Evolutionary conservation across 306 rosid species (phyloP).

Genomic region (Alnus rubra): DNA sequence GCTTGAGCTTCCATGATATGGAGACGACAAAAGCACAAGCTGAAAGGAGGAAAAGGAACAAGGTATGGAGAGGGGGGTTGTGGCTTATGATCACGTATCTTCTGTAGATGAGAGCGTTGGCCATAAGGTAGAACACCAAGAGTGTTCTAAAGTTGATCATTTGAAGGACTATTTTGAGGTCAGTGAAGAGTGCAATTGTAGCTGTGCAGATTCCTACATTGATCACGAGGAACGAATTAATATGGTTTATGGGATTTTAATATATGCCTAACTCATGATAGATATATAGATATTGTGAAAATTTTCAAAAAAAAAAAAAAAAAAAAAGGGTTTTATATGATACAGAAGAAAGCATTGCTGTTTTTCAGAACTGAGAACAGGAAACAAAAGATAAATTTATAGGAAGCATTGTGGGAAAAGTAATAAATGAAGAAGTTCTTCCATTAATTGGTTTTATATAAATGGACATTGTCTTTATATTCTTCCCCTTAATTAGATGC

Average conservation of each 20-base stretch:
- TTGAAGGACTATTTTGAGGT: constrained; percentile 65
- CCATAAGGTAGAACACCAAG: constrained; percentile 85
- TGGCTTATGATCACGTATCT: constrained; percentile 58
- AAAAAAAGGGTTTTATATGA: background rate
- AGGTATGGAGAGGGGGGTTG: constrained; percentile 47
- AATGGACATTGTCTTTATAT: too few species aligned
- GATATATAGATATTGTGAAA: background rate
- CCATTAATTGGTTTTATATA: background rate
- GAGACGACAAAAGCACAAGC: constrained; percentile 65
- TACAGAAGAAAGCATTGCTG: background rate
- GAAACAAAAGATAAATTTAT: background rate
- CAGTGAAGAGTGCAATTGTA: constrained; percentile 78
- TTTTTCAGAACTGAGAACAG: background rate
- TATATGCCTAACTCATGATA: background rate
- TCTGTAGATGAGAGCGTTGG: constrained; percentile 80
- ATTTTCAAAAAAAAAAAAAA: background rate
- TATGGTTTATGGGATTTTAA: background rate
- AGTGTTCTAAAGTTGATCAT: constrained; percentile 77
- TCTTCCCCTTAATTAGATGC: background rate
- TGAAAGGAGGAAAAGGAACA: constrained; percentile 73
- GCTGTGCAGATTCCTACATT: constrained; percentile 82
- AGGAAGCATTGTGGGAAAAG: background rate
- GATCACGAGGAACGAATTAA: background rate
- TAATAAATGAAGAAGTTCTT: background rate
- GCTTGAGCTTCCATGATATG: constrained; percentile 62